Evolutionary conservation across 441 rosid genomes (phyloP), one percentile per base, ranked within the genome.

Genomic region (Flueggea neowawraea): DNA sequence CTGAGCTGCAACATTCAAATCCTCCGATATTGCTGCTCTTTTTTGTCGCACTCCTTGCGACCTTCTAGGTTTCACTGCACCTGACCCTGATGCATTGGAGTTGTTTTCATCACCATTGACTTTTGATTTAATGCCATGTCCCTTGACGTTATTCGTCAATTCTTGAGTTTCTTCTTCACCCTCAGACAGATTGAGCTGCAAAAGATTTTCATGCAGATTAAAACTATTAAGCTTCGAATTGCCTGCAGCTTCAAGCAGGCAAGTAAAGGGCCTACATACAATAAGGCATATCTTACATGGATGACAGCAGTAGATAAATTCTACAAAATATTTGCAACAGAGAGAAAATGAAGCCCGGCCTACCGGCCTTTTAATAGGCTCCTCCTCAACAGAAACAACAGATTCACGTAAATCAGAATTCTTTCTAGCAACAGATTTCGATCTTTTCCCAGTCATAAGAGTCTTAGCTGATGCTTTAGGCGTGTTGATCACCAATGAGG

Each of bases 181-280:
- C 57, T 58, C 54, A 55, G 52, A 62, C 55, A 6, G 16, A 64
- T 59, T 41, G 58, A 47, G 69, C 67, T 75, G 54, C 63, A 58
- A 65, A 61, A 56, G 28, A 59, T 9, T 14, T 41, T 54, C 70
- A 63, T 55, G 81, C 41, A 70, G 72, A 72, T 61, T 80, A 57
- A 65, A 57, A 65, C 75, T 79, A 31, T 74, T 69, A 9, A 75
- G 62, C 75, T 79, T 82, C 6, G 80, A 72, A 65, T 78, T 78
- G 72, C 69, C 75, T 55, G 89, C 82, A 64, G 79, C 84, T 66
- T 83, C 89, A 69, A 81, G 81, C 60, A 83, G 78, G 71, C 75
- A 67, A 73, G 73, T 83, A 61, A 85, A 80, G 6, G 91, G 80
- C 56, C 80, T 83, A 83, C 77, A 77, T 12, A 73, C 64, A 62